phyloP scores from a whole-genome alignment of 371 early-diverging fungal genomes.

The Sporodiniella umbellata region DNA sequence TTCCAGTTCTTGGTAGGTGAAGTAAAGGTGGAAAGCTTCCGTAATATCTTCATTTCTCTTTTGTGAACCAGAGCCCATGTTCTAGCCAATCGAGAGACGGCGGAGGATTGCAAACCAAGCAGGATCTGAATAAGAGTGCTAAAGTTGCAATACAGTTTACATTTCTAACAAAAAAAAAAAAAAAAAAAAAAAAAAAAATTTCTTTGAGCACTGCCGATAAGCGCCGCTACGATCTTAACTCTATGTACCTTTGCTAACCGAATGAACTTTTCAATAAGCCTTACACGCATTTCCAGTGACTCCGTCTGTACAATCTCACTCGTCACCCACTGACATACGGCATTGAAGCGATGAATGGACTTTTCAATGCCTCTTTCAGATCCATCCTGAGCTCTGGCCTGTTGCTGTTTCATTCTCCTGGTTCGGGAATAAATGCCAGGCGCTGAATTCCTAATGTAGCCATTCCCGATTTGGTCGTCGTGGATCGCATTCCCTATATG shows the following conservation, averaged over 20 bases:
- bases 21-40: constrained; percentile 52
- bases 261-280: constrained; percentile 70
- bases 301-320: constrained; percentile 62
- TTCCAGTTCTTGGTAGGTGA: constrained; percentile 51
- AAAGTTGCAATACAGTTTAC: constrained; percentile 62
- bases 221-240: no score
- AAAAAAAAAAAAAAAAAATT: no score
- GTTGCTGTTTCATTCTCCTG: constrained; percentile 19
- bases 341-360: constrained; percentile 65
- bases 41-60: constrained; percentile 48
- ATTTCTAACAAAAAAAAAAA: constrained; percentile 44
- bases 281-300: constrained; percentile 53
- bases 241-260: constrained; percentile 55
- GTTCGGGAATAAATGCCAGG: constrained; percentile 18
- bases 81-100: constrained; percentile 54
- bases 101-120: constrained; percentile 59
- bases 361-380: constrained; percentile 49
- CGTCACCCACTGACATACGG: constrained; percentile 71
- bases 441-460: neutral
- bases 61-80: constrained; percentile 60
- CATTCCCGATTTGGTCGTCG: neutral
- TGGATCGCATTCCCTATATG: neutral
- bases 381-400: constrained; percentile 2
- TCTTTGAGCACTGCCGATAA: no score
- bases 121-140: constrained; percentile 61